Conservation (phyloP, 306 rosid species). For the Arachis hypogaea region DNA sequence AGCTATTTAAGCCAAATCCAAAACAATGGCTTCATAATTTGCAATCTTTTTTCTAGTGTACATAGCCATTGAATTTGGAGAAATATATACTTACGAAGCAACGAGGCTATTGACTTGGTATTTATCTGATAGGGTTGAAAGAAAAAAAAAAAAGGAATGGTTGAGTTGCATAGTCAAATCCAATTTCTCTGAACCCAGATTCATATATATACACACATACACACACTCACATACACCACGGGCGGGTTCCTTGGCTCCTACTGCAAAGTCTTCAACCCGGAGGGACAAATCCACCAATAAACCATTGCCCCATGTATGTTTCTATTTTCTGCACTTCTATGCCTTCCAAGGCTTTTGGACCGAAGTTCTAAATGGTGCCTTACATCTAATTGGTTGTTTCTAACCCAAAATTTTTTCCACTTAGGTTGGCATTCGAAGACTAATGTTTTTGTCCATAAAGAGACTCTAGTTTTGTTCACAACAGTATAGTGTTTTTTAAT, state of each 20-base stretch:
- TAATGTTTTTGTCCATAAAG: no score
- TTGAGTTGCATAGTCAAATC: constrained; percentile 26
- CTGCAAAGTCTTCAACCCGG: no score
- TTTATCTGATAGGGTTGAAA: constrained; percentile 11
- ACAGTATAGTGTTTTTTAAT: no score
- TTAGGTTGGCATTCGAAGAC: no score
- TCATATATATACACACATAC: background rate
- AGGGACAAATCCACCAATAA: no score
- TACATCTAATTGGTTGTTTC: no score
- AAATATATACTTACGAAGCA: constrained; percentile 37
- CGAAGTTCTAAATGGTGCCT: no score
- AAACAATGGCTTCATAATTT: constrained; percentile 19
- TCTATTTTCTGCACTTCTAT: constrained; percentile 31
- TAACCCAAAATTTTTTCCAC: no score
- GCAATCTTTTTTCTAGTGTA: constrained; percentile 35
- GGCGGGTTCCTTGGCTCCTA: no score
- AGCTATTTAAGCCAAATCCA: constrained; percentile 44
- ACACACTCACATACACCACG: no score
- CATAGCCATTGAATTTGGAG: constrained; percentile 40
- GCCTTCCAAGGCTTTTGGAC: constrained; percentile 13
- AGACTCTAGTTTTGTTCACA: no score
- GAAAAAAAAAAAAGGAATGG: constrained; percentile 8
- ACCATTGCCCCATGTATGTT: no score
- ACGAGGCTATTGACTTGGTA: constrained; percentile 34
- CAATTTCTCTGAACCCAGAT: constrained; percentile 32